phyloP scores from a whole-genome alignment of 495 filamentous ascomycete genomes.

The Hypoxylon crocopeplum region DNA sequence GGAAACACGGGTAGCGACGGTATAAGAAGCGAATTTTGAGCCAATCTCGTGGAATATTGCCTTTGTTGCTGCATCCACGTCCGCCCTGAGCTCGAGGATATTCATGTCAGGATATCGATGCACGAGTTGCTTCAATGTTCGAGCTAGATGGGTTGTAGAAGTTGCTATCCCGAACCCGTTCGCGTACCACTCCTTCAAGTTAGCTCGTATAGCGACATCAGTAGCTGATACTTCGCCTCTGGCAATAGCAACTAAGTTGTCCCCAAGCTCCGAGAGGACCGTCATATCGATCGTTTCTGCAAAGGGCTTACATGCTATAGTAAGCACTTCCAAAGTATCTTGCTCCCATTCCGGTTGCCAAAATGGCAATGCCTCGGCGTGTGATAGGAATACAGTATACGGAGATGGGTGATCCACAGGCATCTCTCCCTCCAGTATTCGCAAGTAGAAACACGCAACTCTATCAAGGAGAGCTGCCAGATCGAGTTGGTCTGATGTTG shows the following conservation, averaged over 20 bases:
- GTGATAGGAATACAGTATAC: neutral
- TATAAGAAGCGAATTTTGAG: slow-evolving; percentile 41
- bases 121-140: slow-evolving; percentile 44
- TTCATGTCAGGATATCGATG: slow-evolving; percentile 51
- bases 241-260: neutral
- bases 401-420: neutral
- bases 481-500: slow-evolving; percentile 13
- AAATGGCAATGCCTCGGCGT: neutral
- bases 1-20: slow-evolving; percentile 49
- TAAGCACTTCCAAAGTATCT: neutral
- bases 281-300: slow-evolving; percentile 3
- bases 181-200: slow-evolving; percentile 48
- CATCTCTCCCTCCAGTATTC: slow-evolving; percentile 10
- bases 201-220: slow-evolving; percentile 26
- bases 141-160: slow-evolving; percentile 27
- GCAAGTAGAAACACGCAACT: slow-evolving; percentile 38
- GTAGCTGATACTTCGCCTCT: neutral
- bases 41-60: neutral
- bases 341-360: slow-evolving; percentile 1
- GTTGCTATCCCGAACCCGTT: slow-evolving; percentile 36
- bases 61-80: slow-evolving; percentile 53
- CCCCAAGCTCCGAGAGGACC: neutral
- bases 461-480: slow-evolving; percentile 30
- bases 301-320: neutral
- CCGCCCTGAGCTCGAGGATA: slow-evolving; percentile 58